Base-by-base conservation (phyloP, 345 rosid species). In the Cardiospermum halicacabum region DNA sequence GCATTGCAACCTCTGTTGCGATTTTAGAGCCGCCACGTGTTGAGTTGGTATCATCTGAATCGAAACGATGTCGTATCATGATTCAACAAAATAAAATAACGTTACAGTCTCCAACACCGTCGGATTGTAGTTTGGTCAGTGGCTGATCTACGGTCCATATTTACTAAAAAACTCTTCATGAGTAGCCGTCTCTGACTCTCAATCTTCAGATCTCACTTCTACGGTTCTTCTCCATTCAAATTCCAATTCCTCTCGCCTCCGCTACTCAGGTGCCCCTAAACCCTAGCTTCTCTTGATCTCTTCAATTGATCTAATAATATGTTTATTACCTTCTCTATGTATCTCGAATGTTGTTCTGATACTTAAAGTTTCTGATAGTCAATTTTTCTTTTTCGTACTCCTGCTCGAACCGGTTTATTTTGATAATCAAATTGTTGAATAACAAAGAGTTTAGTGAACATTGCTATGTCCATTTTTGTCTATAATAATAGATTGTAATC, bases 131-230 rank as follows among this genome's bases (percentile, higher is more conserved):
- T 47, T 47, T 3, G 22, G 24, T 18, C 22, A 47, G 51, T 18
- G 51, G 19, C 9, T 16, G 24, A 47, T 47, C 51, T 34, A 7
- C 5, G 4, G 22, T 39, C 19, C 65, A 60, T 60, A 60, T 47
- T 21, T 47, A 18, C 51, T 0, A 24, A 16, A 24, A 10, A 11
- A 54, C 40, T 27, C 39, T 40, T 34, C 3, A 26, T 11, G 9
- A 30, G 53, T 11, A 40, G 67, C 62, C 47, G 55, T 53, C 45
- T 19, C 42, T 43, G 61, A 61, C 55, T 61, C 66, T 40, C 55
- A 49, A 58, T 58, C 49, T 34, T 22, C 16, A 50, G 56, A 31
- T 43, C 69, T 58, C 53, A 13, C 31, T 30, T 5, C 13, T 7
- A n/a, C 58, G 11, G 19, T 27, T 5, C 40, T 30, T 40, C 68